Percentiles rank a stretch among this genome's conserved stretches.
Evolutionary conservation across 139 green algal species (phyloP).

Genomic region (Zygnema circumcarinatum): DNA sequence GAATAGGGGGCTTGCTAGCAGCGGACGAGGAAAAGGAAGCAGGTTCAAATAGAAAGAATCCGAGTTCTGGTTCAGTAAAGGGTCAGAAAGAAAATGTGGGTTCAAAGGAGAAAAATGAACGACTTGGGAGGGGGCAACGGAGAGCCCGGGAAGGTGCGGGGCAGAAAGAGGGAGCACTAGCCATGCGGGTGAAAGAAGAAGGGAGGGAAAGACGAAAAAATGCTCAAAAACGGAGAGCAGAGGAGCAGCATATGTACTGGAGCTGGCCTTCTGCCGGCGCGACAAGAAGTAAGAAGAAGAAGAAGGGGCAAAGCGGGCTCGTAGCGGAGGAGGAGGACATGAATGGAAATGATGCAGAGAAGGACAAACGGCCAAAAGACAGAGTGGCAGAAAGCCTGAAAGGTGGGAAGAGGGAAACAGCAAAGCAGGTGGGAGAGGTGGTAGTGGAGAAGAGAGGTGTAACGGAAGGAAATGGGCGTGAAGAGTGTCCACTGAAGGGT

Average conservation of each 20-base stretch:
- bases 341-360: background rate
- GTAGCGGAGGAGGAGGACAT: slow-evolving; percentile 1
- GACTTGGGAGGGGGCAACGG: background rate
- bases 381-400: background rate
- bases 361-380: no score
- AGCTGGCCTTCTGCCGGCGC: background rate
- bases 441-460: background rate
- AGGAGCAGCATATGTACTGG: slow-evolving; percentile 1
- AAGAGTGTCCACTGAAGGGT: no score
- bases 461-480: background rate
- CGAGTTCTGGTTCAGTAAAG: background rate
- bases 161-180: background rate
- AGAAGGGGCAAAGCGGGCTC: background rate
- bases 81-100: background rate
- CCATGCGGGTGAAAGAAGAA: background rate
- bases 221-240: background rate
- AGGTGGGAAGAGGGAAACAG: background rate
- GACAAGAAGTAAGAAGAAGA: background rate
- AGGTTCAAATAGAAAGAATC: background rate
- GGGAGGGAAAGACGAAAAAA: background rate
- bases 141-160: background rate
- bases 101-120: background rate
- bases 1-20: background rate
- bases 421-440: background rate
- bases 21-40: background rate